Conservation (phyloP, 1,284 basidiomycete genomes). For the Tilletia setariae region DNA sequence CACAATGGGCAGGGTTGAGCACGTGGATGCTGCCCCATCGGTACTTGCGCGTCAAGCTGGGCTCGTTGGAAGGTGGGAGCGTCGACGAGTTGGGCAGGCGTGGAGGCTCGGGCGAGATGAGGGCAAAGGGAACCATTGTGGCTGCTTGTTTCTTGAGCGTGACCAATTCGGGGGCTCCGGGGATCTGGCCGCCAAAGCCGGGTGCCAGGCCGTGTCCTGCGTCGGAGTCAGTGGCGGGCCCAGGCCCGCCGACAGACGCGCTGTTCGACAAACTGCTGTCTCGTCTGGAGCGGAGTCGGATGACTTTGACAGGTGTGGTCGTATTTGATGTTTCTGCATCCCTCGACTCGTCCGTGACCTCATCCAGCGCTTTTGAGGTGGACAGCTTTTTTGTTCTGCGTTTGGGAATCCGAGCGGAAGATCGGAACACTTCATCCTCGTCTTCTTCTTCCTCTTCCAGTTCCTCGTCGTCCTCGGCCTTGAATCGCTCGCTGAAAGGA, state of each 20-base stretch:
- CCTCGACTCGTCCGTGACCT: not conserved
- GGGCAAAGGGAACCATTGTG: conserved; percentile 15
- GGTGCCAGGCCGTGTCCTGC: not conserved
- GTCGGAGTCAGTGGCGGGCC: not conserved
- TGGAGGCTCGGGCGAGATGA: conserved; percentile 16
- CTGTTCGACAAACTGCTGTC: not conserved
- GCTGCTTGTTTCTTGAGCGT: conserved; percentile 10
- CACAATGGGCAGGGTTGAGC: conserved; percentile 73
- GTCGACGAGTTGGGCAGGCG: conserved; percentile 27
- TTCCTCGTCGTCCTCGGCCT: not conserved
- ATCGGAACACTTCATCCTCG: not conserved
- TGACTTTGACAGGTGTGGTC: not conserved
- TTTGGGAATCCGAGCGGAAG: conserved; percentile 15
- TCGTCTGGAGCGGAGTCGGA: not conserved
- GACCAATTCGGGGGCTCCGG: not conserved
- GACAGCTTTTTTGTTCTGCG: conserved; percentile 27
- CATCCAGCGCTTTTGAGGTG: not conserved
- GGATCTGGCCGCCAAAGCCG: not conserved
- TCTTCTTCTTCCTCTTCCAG: not conserved
- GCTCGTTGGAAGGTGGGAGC: conserved; percentile 56
- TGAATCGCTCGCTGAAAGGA: not conserved
- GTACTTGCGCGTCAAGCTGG: conserved; percentile 65
- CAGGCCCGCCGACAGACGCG: not conserved
- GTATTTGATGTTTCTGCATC: not conserved
- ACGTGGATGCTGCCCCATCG: conserved; percentile 79